A percentile compares a stretch with the other conserved stretches of the same genome.
Conservation (phyloP, 2,329 filamentous ascomycete species). For the Trichoderma harzianum region DNA sequence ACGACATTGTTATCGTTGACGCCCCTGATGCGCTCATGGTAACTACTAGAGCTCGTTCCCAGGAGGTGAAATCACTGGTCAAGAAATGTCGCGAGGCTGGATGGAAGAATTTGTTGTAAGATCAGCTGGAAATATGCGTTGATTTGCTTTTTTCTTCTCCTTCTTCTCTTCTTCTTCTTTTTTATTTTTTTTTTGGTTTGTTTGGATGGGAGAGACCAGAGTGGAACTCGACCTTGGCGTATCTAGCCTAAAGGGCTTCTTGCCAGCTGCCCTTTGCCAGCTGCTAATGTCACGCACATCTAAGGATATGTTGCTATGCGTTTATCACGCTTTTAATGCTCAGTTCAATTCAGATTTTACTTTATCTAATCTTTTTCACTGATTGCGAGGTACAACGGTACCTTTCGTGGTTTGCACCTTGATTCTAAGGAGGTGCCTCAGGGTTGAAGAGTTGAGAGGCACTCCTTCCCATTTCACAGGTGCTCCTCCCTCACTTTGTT, state of each 20-base stretch:
- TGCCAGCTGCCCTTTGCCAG: background rate
- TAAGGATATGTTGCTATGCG: background rate
- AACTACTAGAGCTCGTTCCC: slow-evolving; percentile 27
- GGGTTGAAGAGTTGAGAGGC: background rate
- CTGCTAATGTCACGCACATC: background rate
- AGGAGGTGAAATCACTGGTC: slow-evolving; percentile 28
- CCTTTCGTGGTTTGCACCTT: background rate
- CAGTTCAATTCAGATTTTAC: background rate
- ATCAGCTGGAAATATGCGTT: background rate
- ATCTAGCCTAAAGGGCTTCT: background rate
- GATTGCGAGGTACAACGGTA: background rate
- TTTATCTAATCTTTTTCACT: too few species aligned
- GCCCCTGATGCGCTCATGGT: slow-evolving; percentile 29
- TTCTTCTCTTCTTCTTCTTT: background rate
- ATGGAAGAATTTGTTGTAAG: slow-evolving; percentile 24
- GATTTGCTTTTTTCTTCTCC: background rate
- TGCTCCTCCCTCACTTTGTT: background rate
- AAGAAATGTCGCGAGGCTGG: slow-evolving; percentile 27
- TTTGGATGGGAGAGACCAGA: background rate
- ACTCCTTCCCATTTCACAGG: background rate
- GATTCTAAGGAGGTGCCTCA: background rate
- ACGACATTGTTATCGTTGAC: slow-evolving; percentile 28
- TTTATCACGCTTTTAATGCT: background rate
- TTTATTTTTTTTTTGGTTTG: background rate
- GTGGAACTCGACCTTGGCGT: background rate